These are phyloP conservation scores for Aquanectria penicillioides DNA, from an alignment of 2,329 filamentous ascomycete species.

Conservation along the genomic window DNA sequence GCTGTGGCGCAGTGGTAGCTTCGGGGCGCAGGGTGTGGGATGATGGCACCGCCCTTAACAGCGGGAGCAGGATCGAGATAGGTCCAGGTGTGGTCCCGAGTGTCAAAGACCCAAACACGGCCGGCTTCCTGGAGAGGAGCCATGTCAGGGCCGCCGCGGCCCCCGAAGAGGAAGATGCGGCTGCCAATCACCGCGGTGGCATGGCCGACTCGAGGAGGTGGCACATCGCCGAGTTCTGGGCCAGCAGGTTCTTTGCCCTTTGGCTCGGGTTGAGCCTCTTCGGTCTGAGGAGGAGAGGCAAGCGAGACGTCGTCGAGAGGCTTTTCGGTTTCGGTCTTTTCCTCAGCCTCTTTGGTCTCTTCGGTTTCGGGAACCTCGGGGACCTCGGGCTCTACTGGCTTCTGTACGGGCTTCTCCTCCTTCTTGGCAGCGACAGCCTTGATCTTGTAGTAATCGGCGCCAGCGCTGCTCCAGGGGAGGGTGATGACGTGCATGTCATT, in stretches of 20 bases:
- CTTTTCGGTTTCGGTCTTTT: constrained; percentile 42
- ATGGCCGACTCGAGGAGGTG: constrained; percentile 76
- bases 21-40: constrained; percentile 67
- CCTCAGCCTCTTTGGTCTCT: constrained; percentile 15
- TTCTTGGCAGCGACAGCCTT: constrained; percentile 58
- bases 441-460: constrained; percentile 68
- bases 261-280: constrained; percentile 38
- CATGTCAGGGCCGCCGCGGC: constrained; percentile 76
- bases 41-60: constrained; percentile 52
- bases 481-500: constrained; percentile 76
- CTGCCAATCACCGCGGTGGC: constrained; percentile 74
- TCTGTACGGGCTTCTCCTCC: constrained; percentile 23
- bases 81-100: constrained; percentile 71
- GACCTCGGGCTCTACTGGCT: constrained; percentile 19
- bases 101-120: constrained; percentile 80
- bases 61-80: constrained; percentile 66
- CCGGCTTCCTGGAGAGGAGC: constrained; percentile 78
- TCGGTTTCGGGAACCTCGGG: constrained; percentile 21
- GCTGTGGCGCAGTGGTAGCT: constrained; percentile 75
- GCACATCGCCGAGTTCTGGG: constrained; percentile 58
- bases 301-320: constrained; percentile 56
- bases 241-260: constrained; percentile 54
- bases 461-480: constrained; percentile 66
- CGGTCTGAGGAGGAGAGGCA: too few relatives aligned
- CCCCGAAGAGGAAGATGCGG: constrained; percentile 84